These are phyloP conservation scores for Kluyveromyces marxianus DNA, from an alignment of 1,139 yeast genomes.

Conservation along the genomic window DNA sequence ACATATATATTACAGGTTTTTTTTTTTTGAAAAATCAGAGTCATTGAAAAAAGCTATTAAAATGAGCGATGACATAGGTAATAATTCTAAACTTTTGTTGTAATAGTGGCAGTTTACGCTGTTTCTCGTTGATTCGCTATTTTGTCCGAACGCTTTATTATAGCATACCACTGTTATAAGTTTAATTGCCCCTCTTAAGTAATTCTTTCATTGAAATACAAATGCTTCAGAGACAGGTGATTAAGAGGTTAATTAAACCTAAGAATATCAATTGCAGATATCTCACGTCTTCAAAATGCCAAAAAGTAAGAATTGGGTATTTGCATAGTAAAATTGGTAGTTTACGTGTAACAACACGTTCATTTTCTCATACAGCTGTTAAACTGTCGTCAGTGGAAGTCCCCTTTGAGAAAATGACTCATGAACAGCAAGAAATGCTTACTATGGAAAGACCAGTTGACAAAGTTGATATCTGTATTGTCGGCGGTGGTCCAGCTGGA, in stretches of 20 bases:
- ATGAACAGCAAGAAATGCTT: constrained; percentile 41
- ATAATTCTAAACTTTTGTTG: too few relatives aligned
- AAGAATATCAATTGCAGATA: background rate
- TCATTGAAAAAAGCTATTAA: background rate
- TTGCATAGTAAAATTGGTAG: background rate
- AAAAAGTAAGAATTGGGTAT: background rate
- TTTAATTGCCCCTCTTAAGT: too few relatives aligned
- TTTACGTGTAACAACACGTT: constrained; percentile 2
- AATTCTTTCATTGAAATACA: background rate
- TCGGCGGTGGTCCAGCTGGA: constrained; percentile 98
- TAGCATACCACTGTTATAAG: too few relatives aligned
- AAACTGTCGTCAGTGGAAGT: constrained; percentile 26
- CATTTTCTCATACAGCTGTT: constrained; percentile 3
- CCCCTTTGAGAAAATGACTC: constrained; percentile 32
- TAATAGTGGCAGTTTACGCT: too few relatives aligned
- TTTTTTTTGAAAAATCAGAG: background rate
- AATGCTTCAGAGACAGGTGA: background rate
- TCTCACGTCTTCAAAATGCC: background rate
- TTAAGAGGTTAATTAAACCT: background rate
- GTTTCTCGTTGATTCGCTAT: too few relatives aligned
- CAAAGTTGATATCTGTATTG: constrained; percentile 85
- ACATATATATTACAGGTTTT: too few relatives aligned
- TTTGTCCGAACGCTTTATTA: too few relatives aligned
- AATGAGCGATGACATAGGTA: too few relatives aligned
- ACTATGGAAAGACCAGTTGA: constrained; percentile 69